Conservation (phyloP, 2,329 filamentous ascomycete genomes). For the Trichophyton benhamiae region DNA sequence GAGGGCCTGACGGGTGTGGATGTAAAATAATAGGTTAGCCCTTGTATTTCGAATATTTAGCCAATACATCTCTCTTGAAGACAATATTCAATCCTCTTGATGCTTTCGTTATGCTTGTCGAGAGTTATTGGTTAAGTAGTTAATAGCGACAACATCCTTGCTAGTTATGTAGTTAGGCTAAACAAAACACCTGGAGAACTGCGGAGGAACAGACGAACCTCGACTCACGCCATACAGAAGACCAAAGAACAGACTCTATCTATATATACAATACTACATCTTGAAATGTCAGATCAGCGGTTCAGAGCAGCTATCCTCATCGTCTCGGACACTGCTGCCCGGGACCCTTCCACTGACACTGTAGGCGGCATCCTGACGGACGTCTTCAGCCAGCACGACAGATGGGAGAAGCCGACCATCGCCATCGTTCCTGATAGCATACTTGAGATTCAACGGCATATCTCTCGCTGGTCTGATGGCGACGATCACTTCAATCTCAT, state of each 20-base stretch:
- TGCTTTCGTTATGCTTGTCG: no score
- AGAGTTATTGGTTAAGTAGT: not conserved
- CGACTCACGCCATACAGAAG: not conserved
- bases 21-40: constrained; percentile 4
- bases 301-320: constrained; percentile 70
- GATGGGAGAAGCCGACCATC: constrained; percentile 58
- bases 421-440: constrained; percentile 71
- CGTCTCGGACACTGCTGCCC: constrained; percentile 78
- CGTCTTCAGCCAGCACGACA: constrained; percentile 54
- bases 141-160: not conserved
- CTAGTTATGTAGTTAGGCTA: not conserved
- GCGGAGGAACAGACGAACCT: not conserved
- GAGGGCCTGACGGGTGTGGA: constrained; percentile 1
- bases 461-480: constrained; percentile 63
- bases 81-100: not conserved
- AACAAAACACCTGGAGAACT: not conserved
- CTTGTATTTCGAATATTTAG: constrained; percentile 3
- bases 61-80: not conserved
- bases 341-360: constrained; percentile 66
- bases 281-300: constrained; percentile 21
- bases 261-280: not conserved
- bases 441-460: constrained; percentile 58
- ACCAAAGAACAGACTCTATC: not conserved
- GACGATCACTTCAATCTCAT: constrained; percentile 57
- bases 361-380: constrained; percentile 54